These are phyloP conservation scores for Takakia lepidozioides DNA, from an alignment of 225 moss, liverwort and hornwort species.

Conservation along the genomic window DNA sequence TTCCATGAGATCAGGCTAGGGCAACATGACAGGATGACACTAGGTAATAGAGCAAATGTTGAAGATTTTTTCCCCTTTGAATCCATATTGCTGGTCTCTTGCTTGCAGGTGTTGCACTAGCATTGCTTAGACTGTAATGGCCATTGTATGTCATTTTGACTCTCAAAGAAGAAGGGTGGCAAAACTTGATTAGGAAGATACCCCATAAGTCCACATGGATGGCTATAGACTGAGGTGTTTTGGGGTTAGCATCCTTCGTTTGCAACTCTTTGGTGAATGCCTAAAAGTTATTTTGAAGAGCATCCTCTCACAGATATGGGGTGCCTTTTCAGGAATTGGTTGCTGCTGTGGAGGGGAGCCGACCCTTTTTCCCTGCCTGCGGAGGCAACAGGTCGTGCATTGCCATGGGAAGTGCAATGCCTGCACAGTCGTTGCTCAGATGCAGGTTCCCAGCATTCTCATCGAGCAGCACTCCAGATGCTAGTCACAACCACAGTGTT, in stretches of 20 bases:
- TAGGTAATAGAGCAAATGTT: no score
- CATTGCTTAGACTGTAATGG: no score
- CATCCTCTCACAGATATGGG: not conserved
- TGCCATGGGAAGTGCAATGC: constrained; percentile 11
- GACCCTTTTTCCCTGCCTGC: constrained; percentile 20
- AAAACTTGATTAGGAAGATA: no score
- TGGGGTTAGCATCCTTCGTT: not conserved
- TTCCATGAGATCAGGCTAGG: no score
- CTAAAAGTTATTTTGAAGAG: not conserved
- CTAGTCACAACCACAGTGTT: constrained; percentile 21
- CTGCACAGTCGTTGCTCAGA: constrained; percentile 22
- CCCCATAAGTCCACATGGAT: no score
- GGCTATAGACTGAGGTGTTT: not conserved
- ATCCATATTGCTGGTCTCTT: no score
- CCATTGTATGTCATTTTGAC: no score
- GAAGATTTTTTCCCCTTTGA: no score
- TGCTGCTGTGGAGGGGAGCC: not conserved
- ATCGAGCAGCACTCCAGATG: constrained; percentile 26
- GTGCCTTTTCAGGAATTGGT: constrained; percentile 3
- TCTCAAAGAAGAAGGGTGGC: no score
- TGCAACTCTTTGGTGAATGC: not conserved
- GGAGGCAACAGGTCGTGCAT: constrained; percentile 14
- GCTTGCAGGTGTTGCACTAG: no score
- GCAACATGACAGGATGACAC: no score
- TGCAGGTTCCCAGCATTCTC: constrained; percentile 22